Evolutionary conservation across 345 rosid genomes (phyloP).

Genomic region (Carallia pectinifolia): DNA sequence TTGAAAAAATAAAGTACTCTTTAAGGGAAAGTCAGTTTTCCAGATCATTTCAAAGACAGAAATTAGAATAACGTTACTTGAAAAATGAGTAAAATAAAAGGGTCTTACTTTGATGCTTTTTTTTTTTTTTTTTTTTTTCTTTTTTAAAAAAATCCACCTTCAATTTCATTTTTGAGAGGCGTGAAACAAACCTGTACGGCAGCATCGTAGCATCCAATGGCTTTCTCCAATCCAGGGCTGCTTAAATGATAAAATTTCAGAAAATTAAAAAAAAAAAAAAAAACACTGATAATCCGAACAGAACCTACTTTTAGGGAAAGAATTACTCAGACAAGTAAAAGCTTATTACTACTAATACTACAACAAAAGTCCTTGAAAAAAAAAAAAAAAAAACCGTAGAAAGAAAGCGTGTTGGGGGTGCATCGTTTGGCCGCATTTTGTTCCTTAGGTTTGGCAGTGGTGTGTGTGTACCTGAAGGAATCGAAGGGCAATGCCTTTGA

Average conservation of each 20-base stretch:
- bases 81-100: too few species aligned
- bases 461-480: slow-evolving; percentile 41
- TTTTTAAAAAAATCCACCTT: too few species aligned
- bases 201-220: slow-evolving; percentile 73
- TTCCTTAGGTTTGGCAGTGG: too few species aligned
- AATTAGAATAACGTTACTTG: too few species aligned
- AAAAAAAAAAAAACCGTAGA: not conserved
- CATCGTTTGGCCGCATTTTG: too few species aligned
- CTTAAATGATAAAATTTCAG: slow-evolving; percentile 14
- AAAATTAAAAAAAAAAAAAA: not conserved
- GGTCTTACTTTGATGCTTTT: too few species aligned
- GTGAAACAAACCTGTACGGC: slow-evolving; percentile 61
- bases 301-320: too few species aligned
- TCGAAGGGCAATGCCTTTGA: slow-evolving; percentile 38
- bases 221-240: slow-evolving; percentile 52
- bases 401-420: not conserved
- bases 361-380: not conserved
- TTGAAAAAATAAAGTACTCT: too few species aligned
- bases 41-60: too few species aligned
- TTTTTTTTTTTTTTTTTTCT: too few species aligned
- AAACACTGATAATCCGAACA: not conserved
- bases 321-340: slow-evolving; percentile 1
- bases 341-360: not conserved
- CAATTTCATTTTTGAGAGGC: not conserved
- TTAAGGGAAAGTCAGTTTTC: too few species aligned